Base-by-base conservation (phyloP, 2,329 filamentous ascomycete species). In the Tolypocladium paradoxum region DNA sequence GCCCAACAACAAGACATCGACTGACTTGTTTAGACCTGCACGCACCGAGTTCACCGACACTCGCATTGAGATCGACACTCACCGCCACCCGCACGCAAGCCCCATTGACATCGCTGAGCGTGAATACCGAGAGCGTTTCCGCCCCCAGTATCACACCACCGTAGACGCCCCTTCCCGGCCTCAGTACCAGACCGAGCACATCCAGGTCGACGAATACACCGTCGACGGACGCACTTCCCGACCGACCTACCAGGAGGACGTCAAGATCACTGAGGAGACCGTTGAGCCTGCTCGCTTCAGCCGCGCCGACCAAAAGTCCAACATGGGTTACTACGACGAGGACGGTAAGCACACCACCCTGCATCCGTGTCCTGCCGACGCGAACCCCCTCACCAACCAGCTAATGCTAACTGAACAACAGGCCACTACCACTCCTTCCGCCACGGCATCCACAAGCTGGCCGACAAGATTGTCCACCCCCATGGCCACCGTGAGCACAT, bases 291-390 rank as follows among this genome's bases (percentile, higher is more conserved):
- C 76, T 65, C 72, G 67, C 61, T 64, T 64, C 62, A 69, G 63
- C 60, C 65, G 66, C 66, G 59, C 71, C 62, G 60, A 68, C 60
- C 68, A 72, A 55, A 74, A 76, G 64, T 70, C 71, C 71, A 81
- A 79, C 70, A 83, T 83, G 80, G 79, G 78, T 71, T 82, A 83
- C 76, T 82, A 81, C 76, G 79, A 82, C 73, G 78, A 83, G 58
- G 73, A 79, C 62, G 77, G 78, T 82, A 69, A 70, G 78, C 62
- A 53, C 40, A 33, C 49, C 54, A 31, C 16, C 16, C 18, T 50
- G 22, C 11, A 47, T 22, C 24, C n/a, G 12, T 48, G 46, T 29
- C 45, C 29, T 22, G 22, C 3, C 22, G 33, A 18, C 18, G 8
- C 34, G 6, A 12, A n/a, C 6, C 3, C 29, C 16, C 11, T 9